phyloP scores from a whole-genome alignment of 2,329 filamentous ascomycete genomes.

The Hymenoscyphus scutula region DNA sequence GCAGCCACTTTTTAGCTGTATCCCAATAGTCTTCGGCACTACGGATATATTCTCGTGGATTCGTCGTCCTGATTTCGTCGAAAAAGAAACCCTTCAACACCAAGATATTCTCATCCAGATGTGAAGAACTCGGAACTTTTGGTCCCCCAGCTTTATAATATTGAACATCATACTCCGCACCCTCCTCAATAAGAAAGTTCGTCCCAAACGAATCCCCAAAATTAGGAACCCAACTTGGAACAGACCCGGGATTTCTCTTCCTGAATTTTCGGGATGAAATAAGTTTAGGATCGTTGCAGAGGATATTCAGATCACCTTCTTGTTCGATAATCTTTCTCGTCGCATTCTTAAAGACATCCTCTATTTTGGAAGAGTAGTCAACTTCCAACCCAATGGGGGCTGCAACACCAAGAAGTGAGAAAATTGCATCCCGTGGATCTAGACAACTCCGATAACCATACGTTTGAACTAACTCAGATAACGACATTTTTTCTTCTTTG shows the following conservation, averaged over 20 bases:
- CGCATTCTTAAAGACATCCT: not conserved
- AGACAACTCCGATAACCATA: not conserved
- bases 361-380: not conserved
- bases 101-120: not conserved
- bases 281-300: not conserved
- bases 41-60: not conserved
- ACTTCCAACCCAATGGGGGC: not conserved
- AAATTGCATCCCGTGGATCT: not conserved
- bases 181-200: not conserved
- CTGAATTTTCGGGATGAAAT: not conserved
- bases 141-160: not conserved
- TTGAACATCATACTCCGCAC: not conserved
- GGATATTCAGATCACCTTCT: not conserved
- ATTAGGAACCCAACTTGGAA: not conserved
- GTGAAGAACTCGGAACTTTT: not conserved
- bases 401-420: not conserved
- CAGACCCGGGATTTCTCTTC: not conserved
- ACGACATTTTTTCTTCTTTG: not conserved
- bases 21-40: not conserved
- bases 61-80: not conserved
- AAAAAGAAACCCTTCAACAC: not conserved
- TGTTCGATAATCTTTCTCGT: not conserved
- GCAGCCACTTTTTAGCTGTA: not conserved
- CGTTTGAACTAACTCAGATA: not conserved
- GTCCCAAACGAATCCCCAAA: not conserved